Evolutionary conservation across 805 yeast species (phyloP), one percentile per base, ranked within the genome.

Genomic region (Hagleromyces aurorensis): DNA sequence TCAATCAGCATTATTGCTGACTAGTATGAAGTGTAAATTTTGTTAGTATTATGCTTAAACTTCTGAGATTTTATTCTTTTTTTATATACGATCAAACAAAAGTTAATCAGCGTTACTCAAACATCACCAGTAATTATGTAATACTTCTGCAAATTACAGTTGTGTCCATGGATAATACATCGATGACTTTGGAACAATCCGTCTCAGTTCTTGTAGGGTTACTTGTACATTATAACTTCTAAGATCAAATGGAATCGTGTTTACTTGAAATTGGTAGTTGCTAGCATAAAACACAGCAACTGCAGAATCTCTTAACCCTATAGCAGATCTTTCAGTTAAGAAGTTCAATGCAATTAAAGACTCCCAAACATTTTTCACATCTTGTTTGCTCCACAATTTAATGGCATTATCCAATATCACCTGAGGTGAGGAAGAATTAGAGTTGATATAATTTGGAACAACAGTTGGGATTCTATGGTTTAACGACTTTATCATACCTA

Each of bases 301-400:
- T 3, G 57, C 59, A 32, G 64, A 67, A 30, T 55, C 64, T 29
- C 59, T 61, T 25, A 59, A 52, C 6, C 68, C 65, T 3, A 66
- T 51, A 5, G 65, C 65, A 15, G 64, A 54, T 19, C 59, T 61
- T 31, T 69, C 75, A 4, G 66, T 44, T 8, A 82, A 45, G 5
- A 83, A 48, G 2, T 79, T 78, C 16, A 66, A 41, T n/a, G 59
- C 59, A 39, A 70, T 70, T 18, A 86, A 51, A 2, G 69, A 60
- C 41, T 82, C 91, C 96, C 96, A 86, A 20, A 82, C 70, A 21
- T 70, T 70, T 26, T 70, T 65, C 39, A 85, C 65, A 16, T 77
- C 70, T 19, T 62, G 69, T 33, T 74, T 63, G 4, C 75, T 59
- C 84, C 87, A 75, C 5, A 70, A 48, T 43, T 78, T 74, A 37